Percentiles rank a stretch among this genome's conserved stretches.
These are phyloP conservation scores for Rhodotorula sp. DNA, from an alignment of 1,284 basidiomycete species.

Conservation along the genomic window DNA sequence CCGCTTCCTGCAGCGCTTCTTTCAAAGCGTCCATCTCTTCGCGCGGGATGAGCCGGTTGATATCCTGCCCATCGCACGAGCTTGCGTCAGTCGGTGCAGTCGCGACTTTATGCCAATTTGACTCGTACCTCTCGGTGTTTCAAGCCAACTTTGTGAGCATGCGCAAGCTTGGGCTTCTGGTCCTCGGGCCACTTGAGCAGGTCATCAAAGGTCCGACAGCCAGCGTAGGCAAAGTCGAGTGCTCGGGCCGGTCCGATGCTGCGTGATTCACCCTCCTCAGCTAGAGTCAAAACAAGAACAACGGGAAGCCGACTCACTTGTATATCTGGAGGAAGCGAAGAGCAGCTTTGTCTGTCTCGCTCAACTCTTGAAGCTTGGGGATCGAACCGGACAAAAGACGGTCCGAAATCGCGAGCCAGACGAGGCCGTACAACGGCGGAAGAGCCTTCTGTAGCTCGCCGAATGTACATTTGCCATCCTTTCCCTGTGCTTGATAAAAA, in stretches of 20 bases:
- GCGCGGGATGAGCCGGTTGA: conserved; percentile 41
- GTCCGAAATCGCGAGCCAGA: conserved; percentile 37
- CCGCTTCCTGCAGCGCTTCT: conserved; percentile 13
- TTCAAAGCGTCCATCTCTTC: conserved; percentile 37
- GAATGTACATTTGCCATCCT: conserved; percentile 13
- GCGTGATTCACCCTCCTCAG: not conserved
- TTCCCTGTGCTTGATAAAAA: conserved; percentile 24
- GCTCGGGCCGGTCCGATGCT: conserved; percentile 36
- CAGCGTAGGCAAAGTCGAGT: conserved; percentile 20
- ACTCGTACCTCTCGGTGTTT: conserved; percentile 31
- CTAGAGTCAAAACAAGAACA: no score
- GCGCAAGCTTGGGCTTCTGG: conserved; percentile 28
- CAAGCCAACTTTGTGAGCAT: conserved; percentile 40
- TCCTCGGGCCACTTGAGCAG: conserved; percentile 8
- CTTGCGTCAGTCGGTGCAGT: no score
- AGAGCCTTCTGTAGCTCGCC: conserved; percentile 20
- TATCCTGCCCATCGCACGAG: conserved; percentile 23
- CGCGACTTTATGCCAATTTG: not conserved
- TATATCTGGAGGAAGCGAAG: conserved; percentile 30
- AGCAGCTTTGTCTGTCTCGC: conserved; percentile 15
- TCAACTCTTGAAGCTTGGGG: conserved; percentile 9
- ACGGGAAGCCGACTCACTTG: conserved; percentile 12
- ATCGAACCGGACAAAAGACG: conserved; percentile 14
- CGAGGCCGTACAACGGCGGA: conserved; percentile 10
- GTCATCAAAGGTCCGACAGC: conserved; percentile 32